Base-by-base conservation (phyloP, 2,329 filamentous ascomycete genomes). In the Dothideomycetidae sp. region DNA sequence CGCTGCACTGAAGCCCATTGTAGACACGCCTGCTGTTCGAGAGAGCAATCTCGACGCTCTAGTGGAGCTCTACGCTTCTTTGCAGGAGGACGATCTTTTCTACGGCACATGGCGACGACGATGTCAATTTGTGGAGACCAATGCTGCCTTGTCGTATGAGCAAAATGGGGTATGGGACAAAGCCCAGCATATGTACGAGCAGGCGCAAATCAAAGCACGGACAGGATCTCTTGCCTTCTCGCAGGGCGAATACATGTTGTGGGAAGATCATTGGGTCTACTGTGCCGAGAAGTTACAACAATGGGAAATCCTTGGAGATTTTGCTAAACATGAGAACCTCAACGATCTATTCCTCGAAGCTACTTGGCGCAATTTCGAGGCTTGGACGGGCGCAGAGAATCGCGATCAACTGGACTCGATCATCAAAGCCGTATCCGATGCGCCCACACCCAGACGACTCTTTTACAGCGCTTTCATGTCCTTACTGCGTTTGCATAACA, bases 161-260 rank as follows among this genome's bases (percentile, higher is more conserved):
- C 92, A 99, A 55, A 93, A 93, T 50, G 90, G 90, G 33, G 93
- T 96, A 73, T 98, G 90, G 92, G 90, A 98, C 51, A 96, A 96
- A 60, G 86, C 92, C 1, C 92, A 98, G 61, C 81, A 82, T 52
- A 79, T 94, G 64, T 98, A 96, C 57, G 90, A 99, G 58, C 79
- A 79, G 39, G 90, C 92, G 0, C 92, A 98, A 58, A 84, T 98
- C 56, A 98, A 96, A 58, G 90, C 92, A 31, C 75, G 92, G 32
- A 96, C 88, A 1, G 90, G 86, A 36, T 83, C 88, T n/a, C 75
- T 96, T 43, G 88, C 90, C 0, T 96, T 94, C 58, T 93, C 88
- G 1, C 82, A 92, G 50, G 85, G 79, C 19, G 90, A 99, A 59
- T 99, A 99, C 60, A 94, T 93, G 73, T 71, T 99, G 1, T 99